Evolutionary conservation across 495 filamentous ascomycete species (phyloP), one percentile per base, ranked within the genome.

Genomic region (Monascus purpureus): DNA sequence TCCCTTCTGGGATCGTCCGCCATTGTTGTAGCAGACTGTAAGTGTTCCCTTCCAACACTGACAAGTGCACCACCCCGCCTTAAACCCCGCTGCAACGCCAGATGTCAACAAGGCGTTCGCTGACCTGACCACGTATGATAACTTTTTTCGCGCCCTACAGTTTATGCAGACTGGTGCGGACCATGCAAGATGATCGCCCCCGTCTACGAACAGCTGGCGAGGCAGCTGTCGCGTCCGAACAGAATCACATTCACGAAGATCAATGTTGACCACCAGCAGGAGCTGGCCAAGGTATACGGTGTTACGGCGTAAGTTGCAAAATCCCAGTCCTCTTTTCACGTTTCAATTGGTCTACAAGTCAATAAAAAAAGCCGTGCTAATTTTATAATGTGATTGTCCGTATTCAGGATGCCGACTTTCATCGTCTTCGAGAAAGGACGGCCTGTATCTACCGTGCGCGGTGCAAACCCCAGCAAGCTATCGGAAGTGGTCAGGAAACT

Each of bases 161-260:
- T 95, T 65, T 82, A 84, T 52, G 82, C 86, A 45, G 72, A 80
- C 44, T 90, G 80, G 81, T 88, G 81, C 52, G 76, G 65, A 17
- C 82, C 87, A 45, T 93, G 82, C 70, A 82, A 85, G 42, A 61
- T 70, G 35, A 82, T 93, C 37, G 78, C 78, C n/a, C 83, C 86
- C 7, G 49, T 82, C 32, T 95, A 82, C 57, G 80, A 88, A 42
- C 70, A 80, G 55, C 69, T 93, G 25, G 76, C 84, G 13, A 47
- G 49, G 31, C 67, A 75, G 42, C 70, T 90, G 19, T 81, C 83
- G 1, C 72, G 75, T 17, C 74, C 78, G 12, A 74, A 77, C 36
- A 61, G 68, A 30, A 76, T 92, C 37, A 80, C 75, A 35, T 94
- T 95, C 50, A 77, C 72, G 50, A 93, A 93, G 62, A 68, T 93